phyloP scores from a whole-genome alignment of 2,329 filamentous ascomycete genomes.

The Huntiella savannae region DNA sequence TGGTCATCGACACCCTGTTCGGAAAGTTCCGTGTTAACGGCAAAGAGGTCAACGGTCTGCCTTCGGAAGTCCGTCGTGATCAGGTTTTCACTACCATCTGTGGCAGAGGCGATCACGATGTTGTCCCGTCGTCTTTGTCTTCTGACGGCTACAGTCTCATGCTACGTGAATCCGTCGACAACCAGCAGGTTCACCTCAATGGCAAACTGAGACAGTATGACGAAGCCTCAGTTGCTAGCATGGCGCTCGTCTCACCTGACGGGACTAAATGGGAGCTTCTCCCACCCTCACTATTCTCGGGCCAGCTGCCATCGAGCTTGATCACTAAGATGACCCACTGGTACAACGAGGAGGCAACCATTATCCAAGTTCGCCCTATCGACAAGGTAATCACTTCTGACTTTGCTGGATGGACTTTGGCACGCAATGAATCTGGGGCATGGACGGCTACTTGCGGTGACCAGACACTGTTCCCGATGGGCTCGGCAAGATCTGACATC shows the following conservation, averaged over 20 bases:
- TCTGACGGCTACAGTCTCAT: constrained; percentile 18
- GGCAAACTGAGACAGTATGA: constrained; percentile 4
- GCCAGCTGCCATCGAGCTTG: constrained; percentile 20
- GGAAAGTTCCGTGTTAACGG: constrained; percentile 35
- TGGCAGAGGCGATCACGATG: constrained; percentile 22
- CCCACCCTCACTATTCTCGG: constrained; percentile 16
- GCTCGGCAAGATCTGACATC: neutral
- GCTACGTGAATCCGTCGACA: constrained; percentile 13
- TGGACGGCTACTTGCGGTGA: too few relatives aligned
- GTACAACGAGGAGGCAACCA: constrained; percentile 18
- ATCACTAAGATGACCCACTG: constrained; percentile 27
- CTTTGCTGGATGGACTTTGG: too few relatives aligned
- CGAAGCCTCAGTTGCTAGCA: constrained; percentile 15
- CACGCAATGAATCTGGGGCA: too few relatives aligned
- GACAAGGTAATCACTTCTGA: too few relatives aligned
- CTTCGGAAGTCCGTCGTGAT: constrained; percentile 23
- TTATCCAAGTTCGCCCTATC: constrained; percentile 17
- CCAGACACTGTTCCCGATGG: too few relatives aligned
- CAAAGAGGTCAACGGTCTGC: constrained; percentile 27
- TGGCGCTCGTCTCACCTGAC: constrained; percentile 15
- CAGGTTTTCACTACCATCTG: constrained; percentile 26
- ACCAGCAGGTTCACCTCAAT: constrained; percentile 21
- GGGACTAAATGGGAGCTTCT: constrained; percentile 17
- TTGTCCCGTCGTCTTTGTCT: constrained; percentile 20
- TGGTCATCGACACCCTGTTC: constrained; percentile 27